Percentiles rank a stretch among this genome's conserved stretches.
phyloP scores from a whole-genome alignment of 148 eudicot species.

The Fagopyrum tataricum region DNA sequence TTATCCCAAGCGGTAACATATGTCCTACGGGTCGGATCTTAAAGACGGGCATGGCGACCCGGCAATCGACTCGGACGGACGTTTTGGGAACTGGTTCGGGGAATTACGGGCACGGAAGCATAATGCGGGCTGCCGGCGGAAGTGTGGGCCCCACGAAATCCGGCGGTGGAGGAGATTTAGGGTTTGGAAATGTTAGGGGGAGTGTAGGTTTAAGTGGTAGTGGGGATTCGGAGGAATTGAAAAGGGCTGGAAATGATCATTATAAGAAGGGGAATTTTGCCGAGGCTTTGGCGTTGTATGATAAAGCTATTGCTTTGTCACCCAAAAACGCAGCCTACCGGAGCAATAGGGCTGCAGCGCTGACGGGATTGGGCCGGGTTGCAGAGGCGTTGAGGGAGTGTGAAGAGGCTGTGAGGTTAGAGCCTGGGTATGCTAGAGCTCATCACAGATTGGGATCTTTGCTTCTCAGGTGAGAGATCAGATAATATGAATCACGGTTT shows the following conservation, averaged over 20 bases:
- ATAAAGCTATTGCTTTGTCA: conserved; percentile 43
- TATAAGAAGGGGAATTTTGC: conserved; percentile 45
- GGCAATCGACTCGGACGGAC: conserved; percentile 30
- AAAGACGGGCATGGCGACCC: conserved; percentile 42
- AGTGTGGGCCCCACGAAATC: neutral
- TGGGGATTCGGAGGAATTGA: conserved; percentile 73
- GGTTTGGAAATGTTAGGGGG: neutral
- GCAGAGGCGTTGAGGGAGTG: conserved; percentile 67
- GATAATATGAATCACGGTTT: neutral
- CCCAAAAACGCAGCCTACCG: conserved; percentile 67
- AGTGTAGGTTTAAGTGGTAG: conserved; percentile 36
- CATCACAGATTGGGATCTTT: conserved; percentile 71
- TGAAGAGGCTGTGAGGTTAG: conserved; percentile 72
- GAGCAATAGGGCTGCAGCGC: conserved; percentile 70
- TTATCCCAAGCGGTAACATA: conserved; percentile 63
- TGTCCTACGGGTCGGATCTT: conserved; percentile 59
- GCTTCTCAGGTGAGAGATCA: conserved; percentile 56
- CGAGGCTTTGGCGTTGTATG: conserved; percentile 69
- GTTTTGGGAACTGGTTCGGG: conserved; percentile 51
- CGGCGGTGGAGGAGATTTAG: neutral
- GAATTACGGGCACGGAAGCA: conserved; percentile 77
- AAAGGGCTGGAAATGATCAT: conserved; percentile 62
- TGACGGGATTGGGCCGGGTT: conserved; percentile 48
- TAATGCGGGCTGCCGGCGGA: conserved; percentile 45
- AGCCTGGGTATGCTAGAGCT: conserved; percentile 58